Conservation (phyloP, 352 stramenopile species). For the Thraustochytrium sp. region DNA sequence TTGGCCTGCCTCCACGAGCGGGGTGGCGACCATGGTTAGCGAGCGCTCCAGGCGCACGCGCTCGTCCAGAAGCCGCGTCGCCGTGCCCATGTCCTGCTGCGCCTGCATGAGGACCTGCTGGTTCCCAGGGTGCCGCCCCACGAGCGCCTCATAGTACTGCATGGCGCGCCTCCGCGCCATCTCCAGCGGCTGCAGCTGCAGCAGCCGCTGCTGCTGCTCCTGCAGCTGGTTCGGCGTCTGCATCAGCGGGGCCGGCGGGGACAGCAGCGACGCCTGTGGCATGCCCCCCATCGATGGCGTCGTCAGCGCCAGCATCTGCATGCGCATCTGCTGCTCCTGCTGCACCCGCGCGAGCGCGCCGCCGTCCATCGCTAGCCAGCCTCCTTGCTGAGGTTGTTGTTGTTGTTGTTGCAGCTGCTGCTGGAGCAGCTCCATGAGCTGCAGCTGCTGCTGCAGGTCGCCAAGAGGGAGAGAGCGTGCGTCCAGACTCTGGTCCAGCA, state of each 20-base stretch:
- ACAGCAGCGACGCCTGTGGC: no score
- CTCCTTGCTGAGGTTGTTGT: neutral
- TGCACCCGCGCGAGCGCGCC: no score
- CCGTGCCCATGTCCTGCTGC: constrained; percentile 12
- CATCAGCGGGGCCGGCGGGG: no score
- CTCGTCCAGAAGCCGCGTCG: constrained; percentile 19
- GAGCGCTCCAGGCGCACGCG: neutral
- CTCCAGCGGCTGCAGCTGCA: constrained; percentile 9
- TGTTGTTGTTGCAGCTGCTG: neutral
- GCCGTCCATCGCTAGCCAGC: no score
- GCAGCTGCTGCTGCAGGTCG: neutral
- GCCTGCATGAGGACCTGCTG: constrained; percentile 11
- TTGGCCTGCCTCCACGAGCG: neutral
- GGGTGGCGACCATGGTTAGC: neutral
- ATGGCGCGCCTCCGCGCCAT: neutral
- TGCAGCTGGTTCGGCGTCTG: neutral
- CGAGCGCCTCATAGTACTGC: neutral
- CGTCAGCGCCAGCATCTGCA: no score
- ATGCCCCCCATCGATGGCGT: no score
- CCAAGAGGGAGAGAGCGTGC: neutral
- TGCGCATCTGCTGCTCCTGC: no score
- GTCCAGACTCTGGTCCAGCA: constrained; percentile 6
- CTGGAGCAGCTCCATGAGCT: neutral
- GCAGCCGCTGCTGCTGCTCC: neutral
- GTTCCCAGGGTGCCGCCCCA: neutral